Evolutionary conservation across 257 asterid species (phyloP), one percentile per base, ranked within the genome.

Genomic region (Scutellaria minor): DNA sequence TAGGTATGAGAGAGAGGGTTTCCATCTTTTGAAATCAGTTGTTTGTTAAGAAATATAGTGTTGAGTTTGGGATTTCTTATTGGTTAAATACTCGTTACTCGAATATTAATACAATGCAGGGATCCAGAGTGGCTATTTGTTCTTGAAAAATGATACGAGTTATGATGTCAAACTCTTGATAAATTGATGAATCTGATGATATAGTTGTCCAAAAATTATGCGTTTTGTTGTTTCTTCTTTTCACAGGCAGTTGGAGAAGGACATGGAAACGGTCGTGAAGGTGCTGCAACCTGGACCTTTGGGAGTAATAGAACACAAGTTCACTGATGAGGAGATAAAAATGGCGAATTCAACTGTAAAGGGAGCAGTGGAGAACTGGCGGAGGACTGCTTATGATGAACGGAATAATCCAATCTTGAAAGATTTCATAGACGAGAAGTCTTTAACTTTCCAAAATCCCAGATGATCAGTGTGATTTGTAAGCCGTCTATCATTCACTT

Each of bases 231-330:
- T 69, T 71, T 57, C 61, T 20, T 65, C 56, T 67, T 51, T 71
- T 73, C 35, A 54, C 82, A 94, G 98, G 90, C 87, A 84, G 82
- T 81, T 93, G 80, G 98, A 91, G 83, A 87, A 83, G 72, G 98
- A 91, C 63, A n/a, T 91, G 87, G 98, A 91, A 75, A 91, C 96
- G 58, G 97, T 93, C 40, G 89, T 87, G 66, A 87, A 75, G 74
- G 96, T 85, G 35, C 85, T 93, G 63, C 97, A 91, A 70, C 98
- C 98, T 60, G 97, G 98, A 14, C 97, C 97, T 5, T 66, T 93
- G 83, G 98, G 98, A 73, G 87, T 93, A 57, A 59, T 91, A 10
- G 97, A 93, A 76, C 98, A 89, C 92, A 89, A 89, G 82, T 93
- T 91, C 82, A 80, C 90, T 35, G 85, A 83, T 0, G 91, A 86